These are phyloP conservation scores for Mycena metata DNA, from an alignment of 768 basidiomycete species.

Conservation along the genomic window DNA sequence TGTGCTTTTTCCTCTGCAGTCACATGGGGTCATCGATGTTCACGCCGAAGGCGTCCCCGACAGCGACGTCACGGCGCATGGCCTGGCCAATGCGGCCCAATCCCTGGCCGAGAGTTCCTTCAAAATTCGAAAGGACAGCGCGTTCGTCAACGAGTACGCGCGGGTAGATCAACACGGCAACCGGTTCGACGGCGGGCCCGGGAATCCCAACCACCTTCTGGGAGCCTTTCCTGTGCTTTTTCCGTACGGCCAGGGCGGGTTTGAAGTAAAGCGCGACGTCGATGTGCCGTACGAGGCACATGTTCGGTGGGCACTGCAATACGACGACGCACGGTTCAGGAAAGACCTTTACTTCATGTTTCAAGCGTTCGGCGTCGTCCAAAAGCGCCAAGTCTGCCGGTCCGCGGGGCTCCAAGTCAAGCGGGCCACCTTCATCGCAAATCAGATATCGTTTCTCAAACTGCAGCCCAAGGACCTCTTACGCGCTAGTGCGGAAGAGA, in stretches of 20 bases:
- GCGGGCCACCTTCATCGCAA: no score
- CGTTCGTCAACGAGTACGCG: conserved; percentile 48
- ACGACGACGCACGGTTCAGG: conserved; percentile 47
- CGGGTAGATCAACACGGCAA: conserved; percentile 18
- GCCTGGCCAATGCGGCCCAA: conserved; percentile 5
- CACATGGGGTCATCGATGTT: neutral
- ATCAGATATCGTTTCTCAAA: conserved; percentile 31
- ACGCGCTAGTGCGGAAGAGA: conserved; percentile 52
- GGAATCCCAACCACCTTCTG: no score
- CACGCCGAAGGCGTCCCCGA: neutral
- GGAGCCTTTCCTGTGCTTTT: no score
- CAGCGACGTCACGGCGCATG: conserved; percentile 5
- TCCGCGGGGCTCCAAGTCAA: conserved; percentile 50
- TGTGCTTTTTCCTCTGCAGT: neutral
- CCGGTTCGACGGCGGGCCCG: no score
- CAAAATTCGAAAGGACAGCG: conserved; percentile 37
- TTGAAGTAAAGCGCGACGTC: no score
- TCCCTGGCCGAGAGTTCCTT: neutral
- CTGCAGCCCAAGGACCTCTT: conserved; percentile 48
- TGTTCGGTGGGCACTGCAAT: conserved; percentile 46
- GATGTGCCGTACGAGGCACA: conserved; percentile 47
- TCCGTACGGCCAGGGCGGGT: no score
- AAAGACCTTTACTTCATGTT: conserved; percentile 46
- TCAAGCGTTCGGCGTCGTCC: conserved; percentile 47
- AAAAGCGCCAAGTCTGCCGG: conserved; percentile 44